These are phyloP conservation scores for Zasmidium angulare DNA, from an alignment of 2,329 filamentous ascomycete genomes.

Conservation along the genomic window DNA sequence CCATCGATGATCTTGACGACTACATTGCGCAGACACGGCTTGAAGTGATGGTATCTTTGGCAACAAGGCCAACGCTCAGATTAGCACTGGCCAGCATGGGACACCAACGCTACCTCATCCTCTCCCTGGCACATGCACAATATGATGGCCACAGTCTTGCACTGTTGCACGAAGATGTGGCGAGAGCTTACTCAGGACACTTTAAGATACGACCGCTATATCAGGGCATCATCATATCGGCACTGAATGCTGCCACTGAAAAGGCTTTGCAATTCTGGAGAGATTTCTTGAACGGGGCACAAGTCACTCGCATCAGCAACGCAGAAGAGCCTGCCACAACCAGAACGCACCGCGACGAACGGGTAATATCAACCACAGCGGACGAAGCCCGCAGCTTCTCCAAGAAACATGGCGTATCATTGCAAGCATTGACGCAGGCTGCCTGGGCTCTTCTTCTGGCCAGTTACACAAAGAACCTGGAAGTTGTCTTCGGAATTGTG, in stretches of 20 bases:
- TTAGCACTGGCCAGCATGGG: constrained; percentile 41
- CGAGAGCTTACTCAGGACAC: constrained; percentile 56
- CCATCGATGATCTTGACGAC: constrained; percentile 31
- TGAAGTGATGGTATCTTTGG: constrained; percentile 39
- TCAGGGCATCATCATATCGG: constrained; percentile 55
- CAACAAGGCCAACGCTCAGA: constrained; percentile 28
- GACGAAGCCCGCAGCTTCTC: constrained; percentile 59
- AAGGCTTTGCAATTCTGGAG: constrained; percentile 67
- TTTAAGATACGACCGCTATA: constrained; percentile 47
- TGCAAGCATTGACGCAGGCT: constrained; percentile 74
- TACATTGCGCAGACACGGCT: constrained; percentile 37
- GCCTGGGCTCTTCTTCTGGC: constrained; percentile 74
- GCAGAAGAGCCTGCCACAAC: constrained; percentile 16
- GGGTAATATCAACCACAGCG: constrained; percentile 44
- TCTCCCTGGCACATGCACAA: constrained; percentile 81
- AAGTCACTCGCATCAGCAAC: constrained; percentile 42
- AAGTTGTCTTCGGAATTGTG: constrained; percentile 79
- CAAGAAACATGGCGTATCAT: constrained; percentile 63
- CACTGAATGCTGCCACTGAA: constrained; percentile 49
- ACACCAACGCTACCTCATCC: constrained; percentile 45
- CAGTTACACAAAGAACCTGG: constrained; percentile 61
- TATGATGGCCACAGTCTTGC: constrained; percentile 86
- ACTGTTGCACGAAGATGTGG: constrained; percentile 70
- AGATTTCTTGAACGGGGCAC: constrained; percentile 60
- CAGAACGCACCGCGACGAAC: constrained; percentile 47